These are phyloP conservation scores for Xylariaceae sp. DNA, from an alignment of 2,329 filamentous ascomycete species.

Conservation along the genomic window DNA sequence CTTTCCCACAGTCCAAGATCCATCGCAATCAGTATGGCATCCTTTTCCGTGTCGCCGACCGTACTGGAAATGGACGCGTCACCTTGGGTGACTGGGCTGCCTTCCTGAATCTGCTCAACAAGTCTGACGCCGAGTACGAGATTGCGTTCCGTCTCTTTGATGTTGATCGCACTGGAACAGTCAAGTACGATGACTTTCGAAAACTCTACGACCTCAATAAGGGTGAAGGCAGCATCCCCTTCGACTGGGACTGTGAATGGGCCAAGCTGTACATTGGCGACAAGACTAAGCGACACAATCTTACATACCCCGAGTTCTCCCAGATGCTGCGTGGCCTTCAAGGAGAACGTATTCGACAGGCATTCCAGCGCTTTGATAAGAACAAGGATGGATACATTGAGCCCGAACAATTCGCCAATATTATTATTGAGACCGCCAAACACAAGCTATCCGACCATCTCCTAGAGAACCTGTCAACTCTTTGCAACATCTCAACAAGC, in stretches of 20 bases:
- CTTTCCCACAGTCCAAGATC: conserved; percentile 82
- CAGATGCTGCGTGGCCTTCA: conserved; percentile 97
- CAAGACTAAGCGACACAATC: conserved; percentile 84
- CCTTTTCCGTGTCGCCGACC: conserved; percentile 90
- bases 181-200: conserved; percentile 90
- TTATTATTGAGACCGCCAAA: conserved; percentile 88
- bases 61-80: conserved; percentile 74
- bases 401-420: conserved; percentile 94
- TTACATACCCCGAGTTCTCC: conserved; percentile 96
- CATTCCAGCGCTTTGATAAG: conserved; percentile 90
- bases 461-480: conserved; percentile 84
- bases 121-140: conserved; percentile 97
- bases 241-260: conserved; percentile 98
- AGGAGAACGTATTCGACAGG: conserved; percentile 93
- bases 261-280: conserved; percentile 91
- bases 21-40: conserved; percentile 92
- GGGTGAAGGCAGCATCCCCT: conserved; percentile 82
- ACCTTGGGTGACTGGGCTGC: conserved; percentile 86
- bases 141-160: conserved; percentile 98
- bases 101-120: conserved; percentile 91
- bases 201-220: conserved; percentile 88
- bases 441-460: conserved; percentile 99
- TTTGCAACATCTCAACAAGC: conserved; percentile 92
- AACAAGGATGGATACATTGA: conserved; percentile 95
- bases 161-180: conserved; percentile 78